Conservation (phyloP, 371 early-diverging fungal genomes). For the Dichotomocladium elegans region DNA sequence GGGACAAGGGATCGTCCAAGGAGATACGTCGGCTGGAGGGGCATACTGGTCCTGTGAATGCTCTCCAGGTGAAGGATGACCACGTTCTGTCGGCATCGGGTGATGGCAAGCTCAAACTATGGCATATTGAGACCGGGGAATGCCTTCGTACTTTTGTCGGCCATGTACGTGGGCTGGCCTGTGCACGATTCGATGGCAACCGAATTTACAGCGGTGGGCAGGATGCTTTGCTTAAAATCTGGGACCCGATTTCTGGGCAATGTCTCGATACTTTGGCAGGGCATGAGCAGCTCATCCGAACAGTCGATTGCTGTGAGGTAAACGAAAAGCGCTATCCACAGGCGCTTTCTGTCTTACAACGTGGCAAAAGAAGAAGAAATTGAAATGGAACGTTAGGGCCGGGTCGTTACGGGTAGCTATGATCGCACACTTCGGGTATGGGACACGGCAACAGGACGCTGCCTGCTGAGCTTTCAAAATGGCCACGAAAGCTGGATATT, state of each 20-base stretch:
- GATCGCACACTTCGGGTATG: slow-evolving; percentile 96
- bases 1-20: slow-evolving; percentile 41
- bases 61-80: slow-evolving; percentile 64
- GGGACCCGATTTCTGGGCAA: slow-evolving; percentile 85
- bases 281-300: slow-evolving; percentile 92
- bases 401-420: slow-evolving; percentile 58
- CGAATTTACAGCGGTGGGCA: slow-evolving; percentile 85
- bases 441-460: slow-evolving; percentile 56
- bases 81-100: slow-evolving; percentile 87
- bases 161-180: slow-evolving; percentile 86
- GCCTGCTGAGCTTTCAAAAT: slow-evolving; percentile 58
- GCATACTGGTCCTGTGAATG: slow-evolving; percentile 88
- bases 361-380: not conserved
- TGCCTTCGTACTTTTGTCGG: slow-evolving; percentile 65
- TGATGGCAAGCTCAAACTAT: slow-evolving; percentile 81
- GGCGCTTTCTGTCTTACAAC: not conserved
- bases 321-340: slow-evolving; percentile 58
- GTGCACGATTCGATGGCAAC: slow-evolving; percentile 85
- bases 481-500: slow-evolving; percentile 93
- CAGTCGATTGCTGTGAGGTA: slow-evolving; percentile 69
- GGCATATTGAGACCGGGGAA: slow-evolving; percentile 73
- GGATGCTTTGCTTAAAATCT: slow-evolving; percentile 90
- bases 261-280: slow-evolving; percentile 71
- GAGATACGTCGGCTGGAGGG: slow-evolving; percentile 69
- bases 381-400: slow-evolving; percentile 20